These are phyloP conservation scores for Emergomyces pasteurianus DNA, from an alignment of 2,329 filamentous ascomycete genomes.

Conservation along the genomic window DNA sequence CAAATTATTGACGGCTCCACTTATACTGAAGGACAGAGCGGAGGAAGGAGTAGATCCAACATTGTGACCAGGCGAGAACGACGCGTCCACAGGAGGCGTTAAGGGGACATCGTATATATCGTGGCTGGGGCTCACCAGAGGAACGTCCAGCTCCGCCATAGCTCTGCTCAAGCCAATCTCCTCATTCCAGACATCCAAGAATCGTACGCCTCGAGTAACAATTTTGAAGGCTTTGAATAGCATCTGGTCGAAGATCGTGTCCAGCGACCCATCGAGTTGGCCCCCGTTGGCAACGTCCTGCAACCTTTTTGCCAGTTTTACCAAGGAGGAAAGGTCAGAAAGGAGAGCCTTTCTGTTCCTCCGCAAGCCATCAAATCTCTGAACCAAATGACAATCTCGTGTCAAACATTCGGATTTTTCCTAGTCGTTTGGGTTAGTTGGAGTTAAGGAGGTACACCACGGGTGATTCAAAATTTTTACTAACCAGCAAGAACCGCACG, in stretches of 20 bases:
- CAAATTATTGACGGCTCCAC: not conserved
- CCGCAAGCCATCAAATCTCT: conserved; percentile 62
- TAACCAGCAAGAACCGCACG: conserved; percentile 76
- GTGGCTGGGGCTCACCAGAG: conserved; percentile 9
- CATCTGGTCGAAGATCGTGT: conserved; percentile 70
- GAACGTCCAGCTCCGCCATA: conserved; percentile 27
- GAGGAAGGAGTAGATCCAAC: not conserved
- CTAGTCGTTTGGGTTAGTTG: conserved; percentile 35
- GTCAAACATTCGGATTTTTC: conserved; percentile 82
- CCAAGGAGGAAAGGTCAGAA: conserved; percentile 77
- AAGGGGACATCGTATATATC: conserved; percentile 22
- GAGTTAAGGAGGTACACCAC: not conserved
- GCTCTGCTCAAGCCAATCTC: conserved; percentile 35
- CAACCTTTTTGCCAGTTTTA: conserved; percentile 76
- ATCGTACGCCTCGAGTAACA: conserved; percentile 78
- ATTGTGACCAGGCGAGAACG: conserved; percentile 15
- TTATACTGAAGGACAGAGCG: not conserved
- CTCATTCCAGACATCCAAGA: conserved; percentile 72
- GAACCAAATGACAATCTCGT: conserved; percentile 63
- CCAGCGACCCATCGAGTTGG: conserved; percentile 28
- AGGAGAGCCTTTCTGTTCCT: conserved; percentile 76
- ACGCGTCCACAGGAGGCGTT: conserved; percentile 27
- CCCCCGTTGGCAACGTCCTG: conserved; percentile 56
- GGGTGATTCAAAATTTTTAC: conserved; percentile 27
- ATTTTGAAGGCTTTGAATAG: conserved; percentile 89